phyloP scores from a whole-genome alignment of 805 yeast species.

The Kodamaea jinghongensis region DNA sequence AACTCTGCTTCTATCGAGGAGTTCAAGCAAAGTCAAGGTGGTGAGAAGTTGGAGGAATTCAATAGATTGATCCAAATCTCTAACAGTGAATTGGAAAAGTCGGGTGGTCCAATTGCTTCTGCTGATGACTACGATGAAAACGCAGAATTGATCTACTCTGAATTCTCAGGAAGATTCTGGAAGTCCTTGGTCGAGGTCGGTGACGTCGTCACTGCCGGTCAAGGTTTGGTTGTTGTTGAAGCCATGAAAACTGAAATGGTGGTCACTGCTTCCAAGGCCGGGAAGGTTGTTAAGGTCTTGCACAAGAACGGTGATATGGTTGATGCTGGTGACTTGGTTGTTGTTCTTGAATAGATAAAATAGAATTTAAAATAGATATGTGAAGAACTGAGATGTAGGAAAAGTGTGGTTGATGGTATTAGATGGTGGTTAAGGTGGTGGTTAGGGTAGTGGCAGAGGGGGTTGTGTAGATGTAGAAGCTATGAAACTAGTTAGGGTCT shows the following conservation, averaged over 20 bases:
- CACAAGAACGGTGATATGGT: constrained; percentile 94
- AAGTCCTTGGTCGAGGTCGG: constrained; percentile 81
- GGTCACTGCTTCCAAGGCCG: constrained; percentile 66
- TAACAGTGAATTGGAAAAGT: constrained; percentile 65
- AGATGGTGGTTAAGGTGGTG: background rate
- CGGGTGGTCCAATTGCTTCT: constrained; percentile 42
- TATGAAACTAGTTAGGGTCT: too few relatives aligned
- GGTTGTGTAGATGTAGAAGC: too few relatives aligned
- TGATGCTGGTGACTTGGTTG: constrained; percentile 94
- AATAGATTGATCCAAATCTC: constrained; percentile 78
- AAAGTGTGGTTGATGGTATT: background rate
- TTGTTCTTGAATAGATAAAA: constrained; percentile 61
- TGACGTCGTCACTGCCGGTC: constrained; percentile 67
- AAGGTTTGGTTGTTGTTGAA: constrained; percentile 84
- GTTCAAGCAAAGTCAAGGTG: constrained; percentile 66
- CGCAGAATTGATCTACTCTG: constrained; percentile 86
- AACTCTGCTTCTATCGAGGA: constrained; percentile 70
- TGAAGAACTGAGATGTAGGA: background rate
- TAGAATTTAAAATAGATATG: constrained; percentile 12
- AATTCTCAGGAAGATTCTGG: constrained; percentile 97
- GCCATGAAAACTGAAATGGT: constrained; percentile 99
- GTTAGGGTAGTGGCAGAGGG: too few relatives aligned
- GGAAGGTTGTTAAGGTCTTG: constrained; percentile 68
- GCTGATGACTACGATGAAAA: constrained; percentile 66
- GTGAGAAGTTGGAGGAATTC: constrained; percentile 83